Evolutionary conservation across 352 stramenopile genomes (phyloP), one percentile per base, ranked within the genome.

Genomic region (Labyrinthula sp.): DNA sequence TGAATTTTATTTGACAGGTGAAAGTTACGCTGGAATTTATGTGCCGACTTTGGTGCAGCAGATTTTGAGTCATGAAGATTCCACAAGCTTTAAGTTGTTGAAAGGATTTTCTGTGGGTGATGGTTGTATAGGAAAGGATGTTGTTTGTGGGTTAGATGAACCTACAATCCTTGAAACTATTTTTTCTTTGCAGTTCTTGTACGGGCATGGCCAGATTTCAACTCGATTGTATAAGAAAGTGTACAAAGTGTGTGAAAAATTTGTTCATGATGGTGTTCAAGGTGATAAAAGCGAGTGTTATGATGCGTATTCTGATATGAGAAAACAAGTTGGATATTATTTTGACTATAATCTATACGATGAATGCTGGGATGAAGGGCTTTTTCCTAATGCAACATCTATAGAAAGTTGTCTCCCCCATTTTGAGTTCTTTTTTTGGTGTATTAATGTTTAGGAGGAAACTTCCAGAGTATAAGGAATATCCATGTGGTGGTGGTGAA

Each of bases 51-150:
- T 63, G 12, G 57, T 38, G 5, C 21, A 48, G 12, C 6, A 25
- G 38, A 63, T 64, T 24, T 31, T 62, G 7, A 20, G 45, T 17
- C 70, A 72, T 68, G 30, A 48, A 69, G 71, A 35, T 26, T 40
- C 41, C 5, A 40, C 52, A 12, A 31, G 38, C 8, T 65, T 87
- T 24, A 23, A 35, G 10, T 23, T 18, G 6, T 57, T 93, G 18
- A 66, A 72, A 33, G 81, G 81, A 6, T 59, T 91, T 28, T 77
- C 77, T 1, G 73, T 92, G 38, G 81, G 81, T 27, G 85, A 93
- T 56, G 64, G 59, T 2, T 77, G 65, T 56, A 56, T 70, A 4
- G 67, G 66, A 36, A 66, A 35, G 10, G 45, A 62, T 7, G 43
- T 61, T 15, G 24, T 59, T 22, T 66, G 60, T 24, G 29, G 28